A percentile compares a stretch with the other conserved stretches of the same genome.
phyloP scores from a whole-genome alignment of 2,329 filamentous ascomycete genomes.

The Lasiodiplodia citricola region DNA sequence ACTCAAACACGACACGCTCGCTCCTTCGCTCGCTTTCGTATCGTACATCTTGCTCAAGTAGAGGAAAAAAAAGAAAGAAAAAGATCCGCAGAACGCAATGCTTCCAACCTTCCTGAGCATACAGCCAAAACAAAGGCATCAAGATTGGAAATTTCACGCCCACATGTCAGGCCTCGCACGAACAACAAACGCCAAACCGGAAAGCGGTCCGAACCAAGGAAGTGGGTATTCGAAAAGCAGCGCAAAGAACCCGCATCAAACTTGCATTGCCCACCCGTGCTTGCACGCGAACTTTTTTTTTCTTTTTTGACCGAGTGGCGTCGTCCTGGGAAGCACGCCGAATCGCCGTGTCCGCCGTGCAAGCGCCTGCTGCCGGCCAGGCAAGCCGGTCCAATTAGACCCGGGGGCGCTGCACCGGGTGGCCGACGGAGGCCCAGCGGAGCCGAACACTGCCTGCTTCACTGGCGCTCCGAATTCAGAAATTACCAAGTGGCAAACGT shows the following conservation, averaged over 20 bases:
- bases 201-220: constrained; percentile 26
- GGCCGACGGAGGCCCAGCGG: constrained; percentile 3
- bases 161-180: constrained; percentile 6
- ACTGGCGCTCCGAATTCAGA: constrained; percentile 11
- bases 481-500: constrained; percentile 17
- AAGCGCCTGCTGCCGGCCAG: neutral
- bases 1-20: constrained; percentile 4
- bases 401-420: neutral
- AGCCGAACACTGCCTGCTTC: neutral
- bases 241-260: constrained; percentile 27
- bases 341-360: neutral
- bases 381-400: constrained; percentile 16
- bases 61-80: constrained; percentile 15
- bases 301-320: neutral
- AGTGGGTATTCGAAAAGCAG: constrained; percentile 27
- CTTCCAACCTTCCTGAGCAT: constrained; percentile 23
- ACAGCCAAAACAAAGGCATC: constrained; percentile 23
- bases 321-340: neutral
- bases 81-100: constrained; percentile 22
- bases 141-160: constrained; percentile 13
- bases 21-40: constrained; percentile 18
- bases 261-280: constrained; percentile 20
- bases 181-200: constrained; percentile 27
- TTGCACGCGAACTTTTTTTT: constrained; percentile 4
- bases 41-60: constrained; percentile 19